These are phyloP conservation scores for Meira nashicola DNA, from an alignment of 1,284 basidiomycete species.

Conservation along the genomic window DNA sequence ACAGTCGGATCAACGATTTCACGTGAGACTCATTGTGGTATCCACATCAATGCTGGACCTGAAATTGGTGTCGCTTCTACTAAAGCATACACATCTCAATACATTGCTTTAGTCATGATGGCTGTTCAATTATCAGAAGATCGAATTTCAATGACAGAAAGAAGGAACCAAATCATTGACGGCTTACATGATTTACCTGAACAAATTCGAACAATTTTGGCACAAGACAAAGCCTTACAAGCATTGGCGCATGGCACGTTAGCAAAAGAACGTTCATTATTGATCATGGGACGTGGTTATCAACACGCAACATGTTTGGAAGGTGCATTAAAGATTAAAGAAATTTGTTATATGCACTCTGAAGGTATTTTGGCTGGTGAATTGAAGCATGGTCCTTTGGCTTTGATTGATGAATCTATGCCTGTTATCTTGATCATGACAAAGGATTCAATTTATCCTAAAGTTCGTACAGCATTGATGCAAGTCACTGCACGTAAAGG, in stretches of 20 bases:
- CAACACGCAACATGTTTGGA: slow-evolving; percentile 97
- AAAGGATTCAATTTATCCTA: slow-evolving; percentile 94
- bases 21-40: slow-evolving; percentile 97
- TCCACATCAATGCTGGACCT: slow-evolving; percentile 98
- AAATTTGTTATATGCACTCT: slow-evolving; percentile 64
- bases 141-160: slow-evolving; percentile 82
- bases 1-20: slow-evolving; percentile 97
- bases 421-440: slow-evolving; percentile 85
- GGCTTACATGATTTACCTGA: slow-evolving; percentile 82
- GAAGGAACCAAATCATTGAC: slow-evolving; percentile 88
- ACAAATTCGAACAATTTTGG: slow-evolving; percentile 83
- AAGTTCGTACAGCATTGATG: slow-evolving; percentile 89
- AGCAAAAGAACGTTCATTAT: slow-evolving; percentile 76
- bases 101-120: slow-evolving; percentile 97
- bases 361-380: slow-evolving; percentile 85
- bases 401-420: slow-evolving; percentile 96
- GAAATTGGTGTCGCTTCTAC: slow-evolving; percentile 99
- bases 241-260: slow-evolving; percentile 74
- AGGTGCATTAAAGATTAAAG: slow-evolving; percentile 99
- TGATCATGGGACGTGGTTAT: slow-evolving; percentile 97
- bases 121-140: slow-evolving; percentile 96
- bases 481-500: slow-evolving; percentile 98
- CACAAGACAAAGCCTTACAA: slow-evolving; percentile 73
- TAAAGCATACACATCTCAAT: slow-evolving; percentile 99
- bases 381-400: slow-evolving; percentile 96